A percentile compares a stretch with the other conserved stretches of the same genome.
Conservation (phyloP, 352 stramenopile species). For the Pythium oligandrum region DNA sequence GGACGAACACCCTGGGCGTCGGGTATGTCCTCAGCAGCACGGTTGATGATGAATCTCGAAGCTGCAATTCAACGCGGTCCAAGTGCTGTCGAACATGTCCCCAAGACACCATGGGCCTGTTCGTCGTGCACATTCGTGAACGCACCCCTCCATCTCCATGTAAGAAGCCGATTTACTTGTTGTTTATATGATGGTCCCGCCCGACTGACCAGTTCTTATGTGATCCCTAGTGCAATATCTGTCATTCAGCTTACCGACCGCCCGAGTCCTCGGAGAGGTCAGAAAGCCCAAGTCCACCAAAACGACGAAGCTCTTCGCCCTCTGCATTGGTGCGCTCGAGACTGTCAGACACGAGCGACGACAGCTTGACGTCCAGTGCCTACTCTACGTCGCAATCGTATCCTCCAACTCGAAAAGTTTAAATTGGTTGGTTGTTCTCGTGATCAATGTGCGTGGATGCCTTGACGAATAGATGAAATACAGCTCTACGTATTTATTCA, state of each 20-base stretch:
- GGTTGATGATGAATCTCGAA: slow-evolving; percentile 54
- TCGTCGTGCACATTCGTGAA: slow-evolving; percentile 69
- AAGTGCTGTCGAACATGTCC: slow-evolving; percentile 30
- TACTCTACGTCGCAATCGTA: not conserved
- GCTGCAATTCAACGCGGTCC: slow-evolving; percentile 33
- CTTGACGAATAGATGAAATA: too few relatives aligned
- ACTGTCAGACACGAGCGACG: slow-evolving; percentile 10
- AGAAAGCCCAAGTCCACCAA: slow-evolving; percentile 7
- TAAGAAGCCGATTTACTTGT: slow-evolving; percentile 18
- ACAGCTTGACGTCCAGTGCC: slow-evolving; percentile 8
- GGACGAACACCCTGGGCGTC: slow-evolving; percentile 37
- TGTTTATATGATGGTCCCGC: not conserved
- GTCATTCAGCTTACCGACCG: slow-evolving; percentile 14
- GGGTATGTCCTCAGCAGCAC: slow-evolving; percentile 30
- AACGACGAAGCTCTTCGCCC: slow-evolving; percentile 18
- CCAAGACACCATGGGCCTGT: slow-evolving; percentile 52
- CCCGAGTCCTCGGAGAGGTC: not conserved
- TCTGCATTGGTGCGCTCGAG: slow-evolving; percentile 3
- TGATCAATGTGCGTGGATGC: too few relatives aligned
- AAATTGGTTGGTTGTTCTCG: too few relatives aligned
- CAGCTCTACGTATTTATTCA: too few relatives aligned
- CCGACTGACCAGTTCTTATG: slow-evolving; percentile 3
- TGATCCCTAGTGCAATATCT: slow-evolving; percentile 25
- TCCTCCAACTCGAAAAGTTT: too few relatives aligned
- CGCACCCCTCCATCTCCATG: slow-evolving; percentile 41